Conservation (phyloP, 495 filamentous ascomycete species). For the Pyronema omphalodes region DNA sequence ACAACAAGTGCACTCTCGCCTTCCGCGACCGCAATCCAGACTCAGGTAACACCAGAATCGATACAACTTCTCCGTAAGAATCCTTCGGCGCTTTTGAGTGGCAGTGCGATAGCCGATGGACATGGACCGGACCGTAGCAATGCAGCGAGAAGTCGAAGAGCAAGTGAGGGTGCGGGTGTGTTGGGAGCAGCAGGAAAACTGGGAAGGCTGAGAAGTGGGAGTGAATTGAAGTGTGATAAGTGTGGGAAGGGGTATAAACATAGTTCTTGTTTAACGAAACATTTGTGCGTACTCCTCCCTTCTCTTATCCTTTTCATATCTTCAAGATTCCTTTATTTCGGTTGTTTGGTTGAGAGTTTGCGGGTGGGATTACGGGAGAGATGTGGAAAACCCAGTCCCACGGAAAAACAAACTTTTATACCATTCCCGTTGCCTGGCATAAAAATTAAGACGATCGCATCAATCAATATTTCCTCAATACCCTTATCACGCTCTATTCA, state of each 20-base stretch:
- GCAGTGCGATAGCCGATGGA: slow-evolving; percentile 42
- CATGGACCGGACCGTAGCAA: slow-evolving; percentile 30
- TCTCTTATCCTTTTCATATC: slow-evolving; percentile 7
- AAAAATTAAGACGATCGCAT: background rate
- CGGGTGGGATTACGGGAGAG: no score
- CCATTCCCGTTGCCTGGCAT: background rate
- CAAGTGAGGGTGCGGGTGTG: slow-evolving; percentile 50
- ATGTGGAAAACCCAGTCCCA: no score
- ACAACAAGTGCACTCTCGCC: background rate
- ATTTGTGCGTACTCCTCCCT: slow-evolving; percentile 76
- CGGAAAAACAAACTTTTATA: no score
- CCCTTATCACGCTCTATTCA: slow-evolving; percentile 6
- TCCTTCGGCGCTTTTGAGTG: slow-evolving; percentile 28
- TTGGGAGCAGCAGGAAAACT: slow-evolving; percentile 77
- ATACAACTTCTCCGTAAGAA: slow-evolving; percentile 27
- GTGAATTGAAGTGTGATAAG: slow-evolving; percentile 87
- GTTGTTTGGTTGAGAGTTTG: no score
- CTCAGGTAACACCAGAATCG: slow-evolving; percentile 33
- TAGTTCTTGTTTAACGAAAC: slow-evolving; percentile 99
- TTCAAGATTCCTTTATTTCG: slow-evolving; percentile 5
- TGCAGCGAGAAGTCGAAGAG: slow-evolving; percentile 39
- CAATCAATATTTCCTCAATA: no score
- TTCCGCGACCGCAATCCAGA: slow-evolving; percentile 34
- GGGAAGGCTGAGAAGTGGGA: slow-evolving; percentile 35
- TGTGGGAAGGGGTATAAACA: slow-evolving; percentile 99